Conservation (phyloP, 805 yeast genomes). For the Ogataea ramenticola region DNA sequence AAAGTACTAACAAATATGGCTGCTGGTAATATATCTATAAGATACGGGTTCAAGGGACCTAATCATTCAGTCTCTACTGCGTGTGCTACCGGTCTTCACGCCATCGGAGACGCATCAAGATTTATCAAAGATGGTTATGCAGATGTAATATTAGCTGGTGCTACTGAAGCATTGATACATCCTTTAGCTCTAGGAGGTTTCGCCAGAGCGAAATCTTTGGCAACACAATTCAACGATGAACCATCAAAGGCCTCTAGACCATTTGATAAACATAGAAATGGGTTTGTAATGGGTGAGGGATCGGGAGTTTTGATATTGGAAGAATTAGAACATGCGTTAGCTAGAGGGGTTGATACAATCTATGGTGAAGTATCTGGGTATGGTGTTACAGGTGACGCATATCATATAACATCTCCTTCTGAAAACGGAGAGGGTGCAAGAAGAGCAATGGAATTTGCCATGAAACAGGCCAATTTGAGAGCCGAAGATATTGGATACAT, state of each 20-base stretch:
- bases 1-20: conserved; percentile 86
- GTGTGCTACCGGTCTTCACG: conserved; percentile 92
- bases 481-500: conserved; percentile 59
- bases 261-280: conserved; percentile 69
- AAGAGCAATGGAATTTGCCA: conserved; percentile 75
- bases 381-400: conserved; percentile 87
- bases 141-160: conserved; percentile 90
- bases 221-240: conserved; percentile 50
- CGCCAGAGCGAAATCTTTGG: conserved; percentile 79
- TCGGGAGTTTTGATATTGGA: conserved; percentile 78
- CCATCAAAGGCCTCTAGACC: conserved; percentile 78
- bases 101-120: conserved; percentile 88
- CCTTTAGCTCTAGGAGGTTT: conserved; percentile 88
- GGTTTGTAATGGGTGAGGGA: conserved; percentile 94
- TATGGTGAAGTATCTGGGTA: conserved; percentile 83
- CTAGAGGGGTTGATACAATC: conserved; percentile 52
- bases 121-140: conserved; percentile 76
- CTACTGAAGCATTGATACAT: conserved; percentile 80
- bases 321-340: conserved; percentile 63
- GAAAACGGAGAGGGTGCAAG: conserved; percentile 79
- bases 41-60: conserved; percentile 73
- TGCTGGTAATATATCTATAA: conserved; percentile 81
- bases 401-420: conserved; percentile 88
- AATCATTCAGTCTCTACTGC: conserved; percentile 88
- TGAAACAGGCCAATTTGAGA: conserved; percentile 40